A percentile compares a stretch with the other conserved stretches of the same genome.
phyloP scores from a whole-genome alignment of 2,329 filamentous ascomycete species.

The Beauveria asiatica region DNA sequence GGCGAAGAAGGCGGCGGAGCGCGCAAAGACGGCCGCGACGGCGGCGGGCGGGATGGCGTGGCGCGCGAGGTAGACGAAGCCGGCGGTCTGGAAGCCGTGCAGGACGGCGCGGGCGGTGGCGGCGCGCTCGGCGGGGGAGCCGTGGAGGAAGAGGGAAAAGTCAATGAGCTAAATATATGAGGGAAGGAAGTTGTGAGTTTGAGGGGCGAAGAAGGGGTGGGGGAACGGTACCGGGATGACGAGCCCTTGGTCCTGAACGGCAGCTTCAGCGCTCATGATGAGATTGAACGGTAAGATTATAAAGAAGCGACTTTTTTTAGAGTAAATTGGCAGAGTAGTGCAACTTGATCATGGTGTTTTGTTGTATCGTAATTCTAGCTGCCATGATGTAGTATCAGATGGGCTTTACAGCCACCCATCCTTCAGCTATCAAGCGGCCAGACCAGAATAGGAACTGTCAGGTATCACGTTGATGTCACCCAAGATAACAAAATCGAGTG shows the following conservation, averaged over 20 bases:
- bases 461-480: neutral
- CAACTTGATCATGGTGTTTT: neutral
- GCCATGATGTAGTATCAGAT: neutral
- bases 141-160: conserved; percentile 64
- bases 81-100: conserved; percentile 72
- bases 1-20: conserved; percentile 63
- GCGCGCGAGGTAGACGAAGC: conserved; percentile 83
- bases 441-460: neutral
- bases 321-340: neutral
- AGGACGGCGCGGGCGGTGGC: conserved; percentile 65
- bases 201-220: conserved; percentile 14
- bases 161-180: conserved; percentile 64
- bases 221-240: conserved; percentile 40
- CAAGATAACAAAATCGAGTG: neutral
- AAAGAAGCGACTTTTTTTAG: no score
- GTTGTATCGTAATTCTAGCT: neutral
- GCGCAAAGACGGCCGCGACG: conserved; percentile 54
- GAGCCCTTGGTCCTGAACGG: conserved; percentile 43
- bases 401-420: neutral
- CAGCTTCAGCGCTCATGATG: conserved; percentile 20
- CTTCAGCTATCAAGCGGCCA: neutral
- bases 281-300: neutral
- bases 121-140: conserved; percentile 49
- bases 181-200: conserved; percentile 10
- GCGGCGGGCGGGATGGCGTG: conserved; percentile 57